A percentile compares a stretch with the other conserved stretches of the same genome.
Conservation (phyloP, 176 grass and related monocot species). For the Guadua angustifolia region DNA sequence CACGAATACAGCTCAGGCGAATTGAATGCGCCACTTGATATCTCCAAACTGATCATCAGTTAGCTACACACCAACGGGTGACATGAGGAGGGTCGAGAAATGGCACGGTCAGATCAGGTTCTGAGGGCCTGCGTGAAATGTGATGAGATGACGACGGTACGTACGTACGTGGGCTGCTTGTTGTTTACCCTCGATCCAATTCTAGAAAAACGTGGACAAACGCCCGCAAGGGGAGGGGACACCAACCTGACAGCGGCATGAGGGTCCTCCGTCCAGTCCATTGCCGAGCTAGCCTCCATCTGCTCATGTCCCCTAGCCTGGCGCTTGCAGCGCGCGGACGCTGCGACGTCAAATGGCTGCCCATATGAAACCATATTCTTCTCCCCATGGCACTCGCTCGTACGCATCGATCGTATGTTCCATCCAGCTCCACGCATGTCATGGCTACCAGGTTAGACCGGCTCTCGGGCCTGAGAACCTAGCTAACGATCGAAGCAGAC, state of each 20-base stretch:
- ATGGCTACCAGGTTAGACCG: neutral
- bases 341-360: neutral
- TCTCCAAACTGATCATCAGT: neutral
- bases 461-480: neutral
- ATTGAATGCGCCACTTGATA: neutral
- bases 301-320: conserved; percentile 12
- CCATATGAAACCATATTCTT: neutral
- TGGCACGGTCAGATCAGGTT: neutral
- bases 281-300: neutral
- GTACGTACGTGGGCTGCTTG: neutral
- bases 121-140: neutral
- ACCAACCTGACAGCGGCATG: neutral
- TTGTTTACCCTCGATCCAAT: neutral
- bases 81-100: neutral
- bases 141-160: neutral
- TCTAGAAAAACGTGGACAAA: neutral
- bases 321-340: neutral
- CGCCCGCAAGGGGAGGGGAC: neutral
- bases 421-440: neutral
- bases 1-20: neutral
- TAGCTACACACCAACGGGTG: neutral
- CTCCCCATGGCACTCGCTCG: neutral
- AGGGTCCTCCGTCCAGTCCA: neutral
- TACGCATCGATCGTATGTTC: neutral
- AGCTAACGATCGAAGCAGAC: neutral